Evolutionary conservation across 192 early-diverging fungal species (phyloP).

Genomic region (Rhizophagus clarus): DNA sequence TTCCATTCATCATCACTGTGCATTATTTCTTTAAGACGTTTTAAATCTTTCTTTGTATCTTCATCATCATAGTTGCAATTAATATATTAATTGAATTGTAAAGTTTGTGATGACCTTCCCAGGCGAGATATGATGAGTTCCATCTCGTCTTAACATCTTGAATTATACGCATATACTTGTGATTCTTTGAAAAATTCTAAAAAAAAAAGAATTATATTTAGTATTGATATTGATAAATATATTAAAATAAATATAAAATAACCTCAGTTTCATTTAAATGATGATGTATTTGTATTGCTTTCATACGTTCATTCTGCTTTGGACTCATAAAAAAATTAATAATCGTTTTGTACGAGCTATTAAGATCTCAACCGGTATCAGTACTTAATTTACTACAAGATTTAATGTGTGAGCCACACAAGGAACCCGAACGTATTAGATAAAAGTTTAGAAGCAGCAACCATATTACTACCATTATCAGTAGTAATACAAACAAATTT

Average conservation of each 20-base stretch:
- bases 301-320: background rate
- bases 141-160: background rate
- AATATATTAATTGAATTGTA: background rate
- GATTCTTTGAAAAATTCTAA: background rate
- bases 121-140: background rate
- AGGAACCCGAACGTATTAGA: background rate
- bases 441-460: background rate
- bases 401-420: background rate
- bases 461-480: background rate
- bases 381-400: background rate
- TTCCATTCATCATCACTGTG: background rate
- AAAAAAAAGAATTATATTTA: background rate
- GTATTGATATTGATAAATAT: background rate
- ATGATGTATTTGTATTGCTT: background rate
- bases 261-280: background rate
- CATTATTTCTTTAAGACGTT: constrained; percentile 5
- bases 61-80: background rate
- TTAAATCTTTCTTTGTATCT: no score
- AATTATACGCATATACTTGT: background rate
- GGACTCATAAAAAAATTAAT: background rate
- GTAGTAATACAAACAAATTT: constrained; percentile 13
- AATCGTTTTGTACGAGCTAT: background rate
- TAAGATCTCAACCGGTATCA: background rate
- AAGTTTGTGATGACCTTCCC: background rate
- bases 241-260: background rate